Percentiles rank a stretch among this genome's conserved stretches.
These are phyloP conservation scores for Scleroderma citrinum DNA, from an alignment of 768 basidiomycete genomes.

Conservation along the genomic window DNA sequence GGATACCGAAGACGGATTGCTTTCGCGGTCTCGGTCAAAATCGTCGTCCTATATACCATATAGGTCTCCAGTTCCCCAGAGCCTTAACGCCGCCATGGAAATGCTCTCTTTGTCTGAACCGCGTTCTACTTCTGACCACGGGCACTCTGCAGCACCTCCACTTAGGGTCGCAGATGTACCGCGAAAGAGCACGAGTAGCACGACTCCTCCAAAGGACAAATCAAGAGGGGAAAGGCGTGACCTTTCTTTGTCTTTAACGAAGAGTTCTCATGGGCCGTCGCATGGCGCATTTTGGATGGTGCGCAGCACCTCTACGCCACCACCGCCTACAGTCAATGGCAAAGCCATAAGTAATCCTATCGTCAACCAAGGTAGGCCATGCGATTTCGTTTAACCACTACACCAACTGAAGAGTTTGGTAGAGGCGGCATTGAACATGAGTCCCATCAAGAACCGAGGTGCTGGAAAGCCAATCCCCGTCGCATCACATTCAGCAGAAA, in stretches of 20 bases:
- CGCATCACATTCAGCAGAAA: conserved; percentile 31
- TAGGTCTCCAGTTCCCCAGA: conserved; percentile 58
- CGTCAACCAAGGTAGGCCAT: conserved; percentile 55
- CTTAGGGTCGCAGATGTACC: conserved; percentile 22
- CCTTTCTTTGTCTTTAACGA: conserved; percentile 38
- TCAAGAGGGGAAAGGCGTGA: conserved; percentile 29
- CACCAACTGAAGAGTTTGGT: neutral
- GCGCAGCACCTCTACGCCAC: conserved; percentile 30
- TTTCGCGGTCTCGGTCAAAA: conserved; percentile 45
- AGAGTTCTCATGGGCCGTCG: conserved; percentile 34
- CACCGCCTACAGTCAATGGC: conserved; percentile 43
- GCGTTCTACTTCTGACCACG: conserved; percentile 24
- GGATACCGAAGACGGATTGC: conserved; percentile 32
- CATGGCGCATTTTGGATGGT: conserved; percentile 29
- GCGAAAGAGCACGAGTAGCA: conserved; percentile 27
- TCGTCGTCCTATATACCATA: conserved; percentile 51
- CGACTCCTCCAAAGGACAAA: conserved; percentile 16
- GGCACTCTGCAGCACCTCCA: conserved; percentile 13
- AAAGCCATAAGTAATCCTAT: conserved; percentile 67
- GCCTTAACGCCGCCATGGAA: conserved; percentile 66
- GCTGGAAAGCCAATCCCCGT: conserved; percentile 60
- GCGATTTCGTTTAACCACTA: neutral
- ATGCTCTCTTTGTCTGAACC: conserved; percentile 39
- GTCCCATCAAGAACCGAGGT: conserved; percentile 63
- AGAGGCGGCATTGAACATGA: conserved; percentile 70